Base-by-base conservation (phyloP, 768 basidiomycete genomes). In the Boletus huronensis region DNA sequence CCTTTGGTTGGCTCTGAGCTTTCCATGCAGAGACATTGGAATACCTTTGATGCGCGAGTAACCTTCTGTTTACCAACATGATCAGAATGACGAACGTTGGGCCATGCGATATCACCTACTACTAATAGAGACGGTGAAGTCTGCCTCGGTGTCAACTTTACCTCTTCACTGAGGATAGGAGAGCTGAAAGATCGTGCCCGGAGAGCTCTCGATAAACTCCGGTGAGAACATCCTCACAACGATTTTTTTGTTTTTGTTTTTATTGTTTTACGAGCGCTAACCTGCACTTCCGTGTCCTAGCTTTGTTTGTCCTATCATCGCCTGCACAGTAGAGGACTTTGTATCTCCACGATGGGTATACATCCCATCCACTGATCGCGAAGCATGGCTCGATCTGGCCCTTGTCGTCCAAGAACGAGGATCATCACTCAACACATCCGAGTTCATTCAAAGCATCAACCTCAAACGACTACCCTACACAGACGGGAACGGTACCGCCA, bases 371-470 rank as follows among this genome's bases (percentile, higher is more conserved):
- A 48, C 53, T 21, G 63, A 62, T 45, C 59, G 66, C 14, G 36
- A 62, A 31, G 52, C 48, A 9, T 67, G 67, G 67, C 59, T 64
- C 34, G 10, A 69, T 40, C 44, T 64, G 21, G 53, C 62, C 6
- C 35, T 69, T 40, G 53, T 31, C 9, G 48, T 60, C 6, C 55
- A 67, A 35, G 51, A 61, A 6, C 56, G 53, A 38, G 63, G 58
- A 14, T 1, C 21, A 7, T 54, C 58, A 28, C 53, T 67, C n/a
- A 34, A 67, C 25, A 2, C 55, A 6, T 25, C 55, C 21, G 43
- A 39, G 29, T 69, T 69, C 13, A 11, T 67, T 23, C 53, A 57
- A 38, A 41, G 38, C 39, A 57, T 58, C 19, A 65, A 46, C 41
- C 39, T 48, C 38, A 61, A 53, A 43, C 62, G 48, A 28, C 53